phyloP scores from a whole-genome alignment of 305 asterid genomes.

The Solanum chacoense region DNA sequence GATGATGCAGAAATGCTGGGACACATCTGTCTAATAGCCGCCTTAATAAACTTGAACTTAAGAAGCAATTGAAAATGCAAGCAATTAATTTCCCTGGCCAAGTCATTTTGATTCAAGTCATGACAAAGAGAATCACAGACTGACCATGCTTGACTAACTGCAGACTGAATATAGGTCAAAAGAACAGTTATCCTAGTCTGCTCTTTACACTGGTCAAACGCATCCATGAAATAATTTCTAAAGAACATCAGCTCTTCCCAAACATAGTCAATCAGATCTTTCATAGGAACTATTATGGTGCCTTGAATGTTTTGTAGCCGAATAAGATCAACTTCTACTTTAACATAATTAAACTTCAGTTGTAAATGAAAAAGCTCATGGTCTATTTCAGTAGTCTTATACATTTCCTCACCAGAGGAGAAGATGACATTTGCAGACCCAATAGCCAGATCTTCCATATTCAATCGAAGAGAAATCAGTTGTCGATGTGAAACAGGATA shows the following conservation, averaged over 20 bases:
- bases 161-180: background rate
- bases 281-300: background rate
- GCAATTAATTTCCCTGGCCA: background rate
- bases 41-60: background rate
- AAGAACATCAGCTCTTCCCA: background rate
- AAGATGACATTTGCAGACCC: background rate
- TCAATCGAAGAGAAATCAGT: background rate
- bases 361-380: background rate
- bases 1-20: conserved; percentile 2
- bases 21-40: background rate
- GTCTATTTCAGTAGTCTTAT: background rate
- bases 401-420: background rate
- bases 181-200: background rate
- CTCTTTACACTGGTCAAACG: background rate
- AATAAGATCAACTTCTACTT: background rate
- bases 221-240: background rate
- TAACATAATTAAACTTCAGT: background rate
- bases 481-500: background rate
- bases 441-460: background rate
- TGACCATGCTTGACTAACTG: background rate
- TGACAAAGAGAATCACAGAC: background rate
- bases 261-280: background rate
- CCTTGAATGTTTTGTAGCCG: background rate
- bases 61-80: background rate
- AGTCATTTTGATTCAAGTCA: background rate